phyloP scores from a whole-genome alignment of 306 rosid genomes.

The Lotus japonicus region DNA sequence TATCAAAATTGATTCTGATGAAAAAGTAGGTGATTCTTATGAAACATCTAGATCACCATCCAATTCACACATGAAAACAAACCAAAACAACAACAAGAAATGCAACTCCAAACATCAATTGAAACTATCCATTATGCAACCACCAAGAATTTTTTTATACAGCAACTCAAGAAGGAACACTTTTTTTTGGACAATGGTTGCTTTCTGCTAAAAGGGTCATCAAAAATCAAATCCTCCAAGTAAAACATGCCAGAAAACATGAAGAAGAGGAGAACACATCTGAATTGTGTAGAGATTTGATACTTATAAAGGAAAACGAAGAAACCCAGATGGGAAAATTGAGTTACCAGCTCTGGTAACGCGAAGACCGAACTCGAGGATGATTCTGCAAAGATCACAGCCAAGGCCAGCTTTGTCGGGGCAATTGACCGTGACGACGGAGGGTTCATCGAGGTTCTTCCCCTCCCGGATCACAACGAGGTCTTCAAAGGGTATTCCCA shows the following conservation, averaged over 20 bases:
- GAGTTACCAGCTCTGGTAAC: slow-evolving; percentile 57
- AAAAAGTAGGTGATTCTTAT: no score
- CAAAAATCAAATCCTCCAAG: not conserved
- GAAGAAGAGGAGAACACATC: no score
- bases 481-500: slow-evolving; percentile 72
- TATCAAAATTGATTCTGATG: no score
- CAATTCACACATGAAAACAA: not conserved
- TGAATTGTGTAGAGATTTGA: not conserved
- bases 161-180: not conserved
- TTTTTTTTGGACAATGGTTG: not conserved
- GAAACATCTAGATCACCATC: slow-evolving; percentile 50
- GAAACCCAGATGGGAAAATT: not conserved
- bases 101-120: not conserved
- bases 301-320: not conserved
- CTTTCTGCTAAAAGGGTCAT: not conserved
- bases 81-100: not conserved
- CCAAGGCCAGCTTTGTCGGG: slow-evolving; percentile 87
- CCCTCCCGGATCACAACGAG: slow-evolving; percentile 49
- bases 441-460: slow-evolving; percentile 35
- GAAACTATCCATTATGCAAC: no score
- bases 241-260: not conserved
- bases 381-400: slow-evolving; percentile 66
- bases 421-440: slow-evolving; percentile 64
- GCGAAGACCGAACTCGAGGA: slow-evolving; percentile 66
- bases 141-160: no score